These are phyloP conservation scores for Ceratocystis eucalypticola DNA, from an alignment of 2,329 filamentous ascomycete genomes.

Conservation along the genomic window DNA sequence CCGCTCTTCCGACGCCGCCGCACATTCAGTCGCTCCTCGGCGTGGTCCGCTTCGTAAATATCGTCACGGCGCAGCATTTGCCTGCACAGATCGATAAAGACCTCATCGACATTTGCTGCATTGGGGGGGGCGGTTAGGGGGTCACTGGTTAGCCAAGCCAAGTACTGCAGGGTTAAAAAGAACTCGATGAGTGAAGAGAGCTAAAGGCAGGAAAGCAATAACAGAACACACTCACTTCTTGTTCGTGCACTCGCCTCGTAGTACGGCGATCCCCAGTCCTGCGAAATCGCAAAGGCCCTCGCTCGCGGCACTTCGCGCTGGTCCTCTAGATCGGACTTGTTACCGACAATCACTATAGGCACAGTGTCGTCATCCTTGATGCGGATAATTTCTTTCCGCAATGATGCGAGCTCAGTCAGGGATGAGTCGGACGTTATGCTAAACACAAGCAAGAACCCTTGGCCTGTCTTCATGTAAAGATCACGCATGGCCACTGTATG, in stretches of 20 bases:
- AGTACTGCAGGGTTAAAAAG: neutral
- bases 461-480: conserved; percentile 84
- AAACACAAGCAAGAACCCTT: conserved; percentile 84
- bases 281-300: conserved; percentile 71
- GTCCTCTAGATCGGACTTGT: conserved; percentile 83
- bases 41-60: conserved; percentile 27
- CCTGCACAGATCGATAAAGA: conserved; percentile 71
- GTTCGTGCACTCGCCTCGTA: conserved; percentile 80
- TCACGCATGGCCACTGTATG: conserved; percentile 52
- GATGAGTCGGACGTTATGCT: conserved; percentile 78
- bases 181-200: neutral
- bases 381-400: conserved; percentile 79
- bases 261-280: conserved; percentile 78
- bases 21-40: conserved; percentile 27
- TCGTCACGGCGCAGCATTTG: conserved; percentile 70
- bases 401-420: conserved; percentile 64
- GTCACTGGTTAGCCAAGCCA: neutral
- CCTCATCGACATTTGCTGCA: conserved; percentile 72
- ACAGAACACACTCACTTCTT: conserved; percentile 38
- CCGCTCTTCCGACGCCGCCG: conserved; percentile 25
- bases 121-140: neutral
- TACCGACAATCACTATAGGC: conserved; percentile 80
- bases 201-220: neutral
- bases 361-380: conserved; percentile 81
- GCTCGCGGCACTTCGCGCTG: conserved; percentile 65